Evolutionary conservation across 169 alveolate species (phyloP), one percentile per base, ranked within the genome.

Genomic region (Babesia microti): DNA sequence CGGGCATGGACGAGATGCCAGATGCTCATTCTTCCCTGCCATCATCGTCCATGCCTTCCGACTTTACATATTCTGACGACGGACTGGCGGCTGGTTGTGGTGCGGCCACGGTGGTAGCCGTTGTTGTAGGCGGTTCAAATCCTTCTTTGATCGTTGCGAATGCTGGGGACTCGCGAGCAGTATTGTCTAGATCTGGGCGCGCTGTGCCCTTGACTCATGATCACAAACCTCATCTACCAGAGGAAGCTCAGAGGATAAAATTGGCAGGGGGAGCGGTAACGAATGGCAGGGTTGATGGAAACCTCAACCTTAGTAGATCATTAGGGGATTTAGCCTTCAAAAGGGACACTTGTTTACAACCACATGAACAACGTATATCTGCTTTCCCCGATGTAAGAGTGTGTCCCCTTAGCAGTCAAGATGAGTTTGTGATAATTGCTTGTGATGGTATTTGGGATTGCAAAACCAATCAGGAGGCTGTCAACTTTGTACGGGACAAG

Each of bases 381-480:
- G 94, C 97, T 9, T 59, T 66, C 48, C 99, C 99, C 7, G 98
- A 95, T 41, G 84, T 92, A 19, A 57, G 86, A 19, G 78, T 78
- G 6, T 78, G 78, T 41, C 78, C 83, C 7, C 57, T 89, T 40
- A 69, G 84, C 0, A 63, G 60, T 6, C 83, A 86, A 19, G 94
- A 89, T 54, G 97, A 92, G 61, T 95, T 95, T 68, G 69, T 93
- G 34, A 78, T 95, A 24, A 84, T 95, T 50, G 99, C 98, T n/a
- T 95, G 98, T 82, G 99, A 93, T 75, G 99, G 99, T 6, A 91
- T 95, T 14, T 95, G 97, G 96, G 99, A 95, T 70, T 91, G 95
- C 49, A 70, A 91, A 27, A 81, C 82, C 36, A 84, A 85, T 46
- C 94, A 92, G 65, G 85, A 91, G 34, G 92, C 91, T 26, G 94